Evolutionary conservation across 164 flowering plant species (phyloP).

Genomic region (Stephania cephalantha): DNA sequence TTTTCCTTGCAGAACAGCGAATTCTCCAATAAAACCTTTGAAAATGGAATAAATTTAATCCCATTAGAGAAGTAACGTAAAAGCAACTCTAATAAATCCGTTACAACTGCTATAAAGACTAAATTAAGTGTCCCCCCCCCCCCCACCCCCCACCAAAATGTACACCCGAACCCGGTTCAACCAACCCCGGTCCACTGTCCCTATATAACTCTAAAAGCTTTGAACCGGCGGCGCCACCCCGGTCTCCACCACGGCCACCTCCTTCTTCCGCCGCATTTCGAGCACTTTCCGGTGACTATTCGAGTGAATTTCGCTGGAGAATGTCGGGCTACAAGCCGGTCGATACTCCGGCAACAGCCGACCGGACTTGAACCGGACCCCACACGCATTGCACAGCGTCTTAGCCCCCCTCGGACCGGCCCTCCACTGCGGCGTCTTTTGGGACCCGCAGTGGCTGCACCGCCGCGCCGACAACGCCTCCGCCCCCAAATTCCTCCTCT

Average conservation of each 20-base stretch:
- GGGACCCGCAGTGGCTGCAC: conserved; percentile 77
- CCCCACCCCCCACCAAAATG: not conserved
- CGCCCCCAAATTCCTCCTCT: conserved; percentile 27
- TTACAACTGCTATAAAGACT: not conserved
- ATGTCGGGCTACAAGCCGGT: conserved; percentile 88
- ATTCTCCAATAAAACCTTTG: not conserved
- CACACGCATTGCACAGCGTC: conserved; percentile 89
- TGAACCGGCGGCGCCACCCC: not conserved
- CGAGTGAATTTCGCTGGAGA: conserved; percentile 59
- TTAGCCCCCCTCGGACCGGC: conserved; percentile 83
- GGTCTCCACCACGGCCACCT: conserved; percentile 9
- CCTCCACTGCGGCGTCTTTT: conserved; percentile 93
- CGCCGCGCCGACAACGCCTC: conserved; percentile 30
- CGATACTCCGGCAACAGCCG: conserved; percentile 82
- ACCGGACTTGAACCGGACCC: conserved; percentile 87
- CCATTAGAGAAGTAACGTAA: not conserved
- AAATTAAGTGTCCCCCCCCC: not conserved
- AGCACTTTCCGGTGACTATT: conserved; percentile 78
- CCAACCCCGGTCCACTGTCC: not conserved
- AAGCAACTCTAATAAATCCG: not conserved
- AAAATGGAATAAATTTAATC: not conserved
- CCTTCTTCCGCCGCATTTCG: conserved; percentile 68
- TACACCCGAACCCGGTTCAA: not conserved
- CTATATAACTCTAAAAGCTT: not conserved
- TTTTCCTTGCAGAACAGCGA: no score